Percentiles rank a stretch among this genome's conserved stretches.
Evolutionary conservation across 176 grass and related monocot species (phyloP).

Genomic region (Elaeis guineensis): DNA sequence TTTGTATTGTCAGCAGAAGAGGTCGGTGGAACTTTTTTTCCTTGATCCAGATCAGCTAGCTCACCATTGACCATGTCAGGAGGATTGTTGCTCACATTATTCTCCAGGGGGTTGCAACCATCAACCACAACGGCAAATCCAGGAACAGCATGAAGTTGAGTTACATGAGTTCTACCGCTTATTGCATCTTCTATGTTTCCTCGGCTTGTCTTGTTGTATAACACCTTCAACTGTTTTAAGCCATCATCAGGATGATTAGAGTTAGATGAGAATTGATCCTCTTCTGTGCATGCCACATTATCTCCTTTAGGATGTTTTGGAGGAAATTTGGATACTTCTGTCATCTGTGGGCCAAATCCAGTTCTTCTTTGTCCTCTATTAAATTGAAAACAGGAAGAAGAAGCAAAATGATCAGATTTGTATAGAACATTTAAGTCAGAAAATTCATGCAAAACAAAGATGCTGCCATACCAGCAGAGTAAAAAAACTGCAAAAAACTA

Average conservation of each 20-base stretch:
- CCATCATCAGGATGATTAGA: constrained; percentile 36
- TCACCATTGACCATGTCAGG: constrained; percentile 13
- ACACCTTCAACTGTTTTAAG: constrained; percentile 44
- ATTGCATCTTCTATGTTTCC: constrained; percentile 32
- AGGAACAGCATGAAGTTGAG: constrained; percentile 34
- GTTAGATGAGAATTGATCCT: constrained; percentile 37
- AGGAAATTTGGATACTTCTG: constrained; percentile 31
- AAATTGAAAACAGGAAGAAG: too few relatives aligned
- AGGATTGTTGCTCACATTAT: constrained; percentile 19
- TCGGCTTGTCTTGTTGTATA: constrained; percentile 44
- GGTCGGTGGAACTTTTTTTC: constrained; percentile 12
- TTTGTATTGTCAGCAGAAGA: constrained; percentile 16
- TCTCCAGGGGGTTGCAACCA: constrained; percentile 32
- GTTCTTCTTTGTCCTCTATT: too few relatives aligned
- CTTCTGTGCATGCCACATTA: constrained; percentile 36
- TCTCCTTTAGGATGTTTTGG: constrained; percentile 32
- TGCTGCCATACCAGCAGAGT: too few relatives aligned
- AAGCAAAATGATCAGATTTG: too few relatives aligned
- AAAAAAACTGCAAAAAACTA: too few relatives aligned
- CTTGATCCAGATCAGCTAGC: constrained; percentile 23
- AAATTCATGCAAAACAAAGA: too few relatives aligned
- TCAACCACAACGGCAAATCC: constrained; percentile 43
- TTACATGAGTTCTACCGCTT: constrained; percentile 33
- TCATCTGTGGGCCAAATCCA: constrained; percentile 10
- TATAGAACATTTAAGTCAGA: too few relatives aligned